Evolutionary conservation across 2,329 filamentous ascomycete genomes (phyloP).

Genomic region (Triangularia verruculosa): DNA sequence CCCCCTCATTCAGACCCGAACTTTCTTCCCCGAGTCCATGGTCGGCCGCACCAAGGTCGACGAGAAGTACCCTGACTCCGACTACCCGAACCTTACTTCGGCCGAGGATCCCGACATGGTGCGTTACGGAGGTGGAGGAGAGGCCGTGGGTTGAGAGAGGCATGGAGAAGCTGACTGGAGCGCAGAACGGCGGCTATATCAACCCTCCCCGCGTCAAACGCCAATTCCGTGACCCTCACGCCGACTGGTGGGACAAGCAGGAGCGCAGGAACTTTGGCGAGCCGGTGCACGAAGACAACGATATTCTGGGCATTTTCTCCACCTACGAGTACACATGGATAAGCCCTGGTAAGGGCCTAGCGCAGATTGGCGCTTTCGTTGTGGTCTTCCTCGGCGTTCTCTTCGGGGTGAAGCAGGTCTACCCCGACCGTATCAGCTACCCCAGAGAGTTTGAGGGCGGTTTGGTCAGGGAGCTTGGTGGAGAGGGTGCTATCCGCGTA

Average conservation of each 20-base stretch:
- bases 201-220: conserved; percentile 80
- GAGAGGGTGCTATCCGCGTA: conserved; percentile 63
- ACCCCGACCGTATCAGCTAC: conserved; percentile 68
- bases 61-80: conserved; percentile 51
- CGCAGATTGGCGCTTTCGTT: conserved; percentile 68
- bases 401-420: conserved; percentile 65
- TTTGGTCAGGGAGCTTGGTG: conserved; percentile 71
- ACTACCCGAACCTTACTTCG: conserved; percentile 48
- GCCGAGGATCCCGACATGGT: conserved; percentile 67
- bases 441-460: conserved; percentile 72
- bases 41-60: conserved; percentile 47
- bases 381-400: conserved; percentile 60
- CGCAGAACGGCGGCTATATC: conserved; percentile 78
- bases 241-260: conserved; percentile 95
- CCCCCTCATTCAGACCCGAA: conserved; percentile 55
- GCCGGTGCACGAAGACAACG: conserved; percentile 94
- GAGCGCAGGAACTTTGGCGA: conserved; percentile 97
- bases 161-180: conserved; percentile 28
- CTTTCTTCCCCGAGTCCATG: conserved; percentile 51
- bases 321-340: conserved; percentile 85
- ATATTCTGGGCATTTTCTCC: conserved; percentile 85
- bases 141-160: not conserved
- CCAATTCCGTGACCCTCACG: conserved; percentile 88
- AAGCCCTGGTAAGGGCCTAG: conserved; percentile 64
- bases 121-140: conserved; percentile 22